A percentile compares a stretch with the other conserved stretches of the same genome.
These are phyloP conservation scores for Paramecium biaurelia DNA, from an alignment of 73 alveolate genomes.

Conservation along the genomic window DNA sequence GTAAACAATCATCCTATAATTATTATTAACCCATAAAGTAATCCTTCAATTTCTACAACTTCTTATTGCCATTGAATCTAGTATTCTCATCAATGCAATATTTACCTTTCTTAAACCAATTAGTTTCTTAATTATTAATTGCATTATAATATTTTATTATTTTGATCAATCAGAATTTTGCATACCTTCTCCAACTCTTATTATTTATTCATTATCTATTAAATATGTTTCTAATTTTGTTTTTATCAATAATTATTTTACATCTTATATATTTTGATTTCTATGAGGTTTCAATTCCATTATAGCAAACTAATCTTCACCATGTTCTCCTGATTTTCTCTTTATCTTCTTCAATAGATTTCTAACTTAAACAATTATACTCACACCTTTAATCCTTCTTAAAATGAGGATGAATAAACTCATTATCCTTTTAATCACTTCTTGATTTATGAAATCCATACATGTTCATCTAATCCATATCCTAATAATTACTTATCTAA, in stretches of 20 bases:
- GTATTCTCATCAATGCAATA: not conserved
- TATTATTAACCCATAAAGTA: not conserved
- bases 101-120: not conserved
- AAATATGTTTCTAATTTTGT: not conserved
- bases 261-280: not conserved
- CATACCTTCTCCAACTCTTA: conserved; percentile 31
- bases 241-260: not conserved
- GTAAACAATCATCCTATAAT: not conserved
- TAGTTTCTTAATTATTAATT: not conserved
- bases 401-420: conserved; percentile 43
- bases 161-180: not conserved
- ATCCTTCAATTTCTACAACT: not conserved
- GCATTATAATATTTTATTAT: not conserved
- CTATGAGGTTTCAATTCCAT: conserved; percentile 31
- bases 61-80: not conserved
- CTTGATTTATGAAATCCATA: conserved; percentile 93
- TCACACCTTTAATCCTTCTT: conserved; percentile 34
- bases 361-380: not conserved
- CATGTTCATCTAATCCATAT: conserved; percentile 78
- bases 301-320: not conserved
- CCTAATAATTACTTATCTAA: conserved; percentile 84
- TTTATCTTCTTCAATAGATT: conserved; percentile 2
- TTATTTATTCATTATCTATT: not conserved
- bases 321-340: conserved; percentile 19
- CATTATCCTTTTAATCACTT: conserved; percentile 39